Base-by-base conservation (phyloP, 768 basidiomycete genomes). In the Collybia sordida region DNA sequence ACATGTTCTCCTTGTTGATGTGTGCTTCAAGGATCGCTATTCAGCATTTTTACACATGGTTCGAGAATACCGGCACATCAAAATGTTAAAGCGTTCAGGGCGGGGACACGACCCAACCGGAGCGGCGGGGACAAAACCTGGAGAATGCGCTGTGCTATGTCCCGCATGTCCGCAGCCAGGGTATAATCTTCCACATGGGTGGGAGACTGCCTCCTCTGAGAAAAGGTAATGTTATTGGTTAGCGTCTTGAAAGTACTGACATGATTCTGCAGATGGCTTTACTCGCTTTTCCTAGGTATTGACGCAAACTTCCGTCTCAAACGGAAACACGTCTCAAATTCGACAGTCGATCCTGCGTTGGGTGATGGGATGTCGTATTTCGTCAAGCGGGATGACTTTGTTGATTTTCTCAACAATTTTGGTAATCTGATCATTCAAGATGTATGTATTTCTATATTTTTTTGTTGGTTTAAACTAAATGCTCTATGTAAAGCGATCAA, bases 151-250 rank as follows among this genome's bases (percentile, higher is more conserved):
- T 0, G 48, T 71, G 2, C 41, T 54, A 2, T 74, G 71, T 45
- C 66, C 66, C 6, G 66, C 66, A 0, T 72, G 71, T 50, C 72
- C 71, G 0, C 63, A 64, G 0, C 66, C 64, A 0, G 63, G 56
- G 0, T 55, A 62, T 2, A 72, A 72, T 50, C 42, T 73, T 0
- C 63, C 64, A 0, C 45, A 49, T 0, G 54, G 55, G 14, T 70
- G 62, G 64, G 45, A 61, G 21, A 28, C 58, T 15, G 56, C 47
- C 0, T 39, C 58, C 1, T 25, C 41, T 2, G 49, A 64, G 9
- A 28, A 40, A 1, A 23, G 46, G 63, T 61, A n/a, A n/a, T n/a
- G n/a, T n/a, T n/a, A n/a, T n/a, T n/a, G n/a, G n/a, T n/a, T n/a
- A n/a, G n/a, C n/a, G n/a, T n/a, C n/a, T n/a, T n/a, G n/a, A n/a